phyloP scores from a whole-genome alignment of 2,329 filamentous ascomycete species.

The Colletotrichum falcatum region DNA sequence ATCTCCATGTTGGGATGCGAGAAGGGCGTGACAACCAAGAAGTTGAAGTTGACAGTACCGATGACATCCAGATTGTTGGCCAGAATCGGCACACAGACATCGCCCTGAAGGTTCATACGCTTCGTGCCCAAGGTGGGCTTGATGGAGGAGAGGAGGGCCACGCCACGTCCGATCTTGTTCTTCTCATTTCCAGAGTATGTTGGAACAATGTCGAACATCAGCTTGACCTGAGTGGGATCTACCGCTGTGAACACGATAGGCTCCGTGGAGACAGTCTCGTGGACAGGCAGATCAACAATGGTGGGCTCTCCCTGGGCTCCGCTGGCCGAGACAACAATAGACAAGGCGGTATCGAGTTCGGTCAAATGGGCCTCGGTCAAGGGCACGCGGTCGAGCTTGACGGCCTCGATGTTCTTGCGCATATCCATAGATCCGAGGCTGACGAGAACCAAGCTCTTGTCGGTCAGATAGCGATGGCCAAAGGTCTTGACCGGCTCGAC shows the following conservation, averaged over 20 bases:
- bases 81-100: conserved; percentile 91
- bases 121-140: conserved; percentile 85
- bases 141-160: conserved; percentile 88
- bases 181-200: conserved; percentile 94
- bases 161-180: conserved; percentile 87
- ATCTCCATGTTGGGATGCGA: conserved; percentile 93
- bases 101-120: conserved; percentile 91
- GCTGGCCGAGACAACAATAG: conserved; percentile 87
- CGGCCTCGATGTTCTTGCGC: conserved; percentile 82
- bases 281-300: conserved; percentile 90
- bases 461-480: conserved; percentile 92
- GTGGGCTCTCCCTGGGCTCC: conserved; percentile 89
- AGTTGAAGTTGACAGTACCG: conserved; percentile 96
- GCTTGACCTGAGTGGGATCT: conserved; percentile 83
- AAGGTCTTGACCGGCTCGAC: conserved; percentile 92
- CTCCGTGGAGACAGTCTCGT: conserved; percentile 93
- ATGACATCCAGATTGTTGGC: conserved; percentile 89
- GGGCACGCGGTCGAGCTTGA: conserved; percentile 89
- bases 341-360: conserved; percentile 93
- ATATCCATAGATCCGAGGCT: conserved; percentile 96
- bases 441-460: conserved; percentile 90
- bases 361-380: conserved; percentile 90
- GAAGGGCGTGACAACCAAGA: conserved; percentile 94
- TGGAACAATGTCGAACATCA: conserved; percentile 94
- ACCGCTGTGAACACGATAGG: conserved; percentile 89